Evolutionary conservation across 2,329 filamentous ascomycete species (phyloP).

Genomic region (Aspergillus glaucus): DNA sequence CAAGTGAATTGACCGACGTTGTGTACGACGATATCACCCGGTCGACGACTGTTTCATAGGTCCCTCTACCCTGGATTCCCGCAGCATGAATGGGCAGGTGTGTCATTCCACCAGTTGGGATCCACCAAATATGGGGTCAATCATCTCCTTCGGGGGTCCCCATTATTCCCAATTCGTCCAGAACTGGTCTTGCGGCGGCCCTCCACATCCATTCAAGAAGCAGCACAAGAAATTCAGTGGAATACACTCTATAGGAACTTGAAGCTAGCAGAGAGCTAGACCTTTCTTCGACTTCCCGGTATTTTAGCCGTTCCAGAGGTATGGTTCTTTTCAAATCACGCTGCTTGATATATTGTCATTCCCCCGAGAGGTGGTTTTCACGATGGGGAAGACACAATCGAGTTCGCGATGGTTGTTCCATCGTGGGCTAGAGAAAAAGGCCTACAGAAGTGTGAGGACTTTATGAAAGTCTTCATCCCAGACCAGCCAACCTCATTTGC

Average conservation of each 20-base stretch:
- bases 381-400: too few species aligned
- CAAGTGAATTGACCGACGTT: neutral
- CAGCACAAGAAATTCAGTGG: neutral
- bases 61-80: neutral
- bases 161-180: neutral
- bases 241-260: neutral
- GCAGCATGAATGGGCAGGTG: neutral
- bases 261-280: neutral
- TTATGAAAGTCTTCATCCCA: too few species aligned
- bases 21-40: constrained; percentile 2
- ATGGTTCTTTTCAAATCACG: too few species aligned
- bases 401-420: too few species aligned
- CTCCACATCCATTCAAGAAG: neutral
- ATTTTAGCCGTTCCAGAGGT: too few species aligned
- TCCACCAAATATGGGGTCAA: neutral
- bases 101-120: neutral
- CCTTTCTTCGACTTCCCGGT: neutral
- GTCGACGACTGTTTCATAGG: neutral
- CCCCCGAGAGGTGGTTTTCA: too few species aligned
- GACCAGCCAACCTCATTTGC: too few species aligned
- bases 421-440: too few species aligned
- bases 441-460: too few species aligned
- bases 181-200: neutral
- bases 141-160: neutral
- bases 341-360: too few species aligned